phyloP scores from a whole-genome alignment of 2,329 filamentous ascomycete genomes.

The Ophiostoma populinum region DNA sequence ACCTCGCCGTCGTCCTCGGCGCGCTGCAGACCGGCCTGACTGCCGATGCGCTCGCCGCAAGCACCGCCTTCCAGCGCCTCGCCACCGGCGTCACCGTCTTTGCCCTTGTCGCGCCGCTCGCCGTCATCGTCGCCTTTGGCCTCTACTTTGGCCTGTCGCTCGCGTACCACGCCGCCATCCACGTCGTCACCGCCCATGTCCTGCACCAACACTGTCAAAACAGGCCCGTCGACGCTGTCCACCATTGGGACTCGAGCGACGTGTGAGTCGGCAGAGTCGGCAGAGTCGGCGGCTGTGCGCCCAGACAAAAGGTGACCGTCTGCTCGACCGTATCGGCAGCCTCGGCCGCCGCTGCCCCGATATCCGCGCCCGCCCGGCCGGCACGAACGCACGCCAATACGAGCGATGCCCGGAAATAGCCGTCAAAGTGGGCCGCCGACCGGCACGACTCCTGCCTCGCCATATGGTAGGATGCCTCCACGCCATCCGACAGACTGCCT shows the following conservation, averaged over 20 bases:
- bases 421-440: conserved; percentile 13
- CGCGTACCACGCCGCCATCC: conserved; percentile 9
- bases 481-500: too few relatives aligned
- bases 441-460: conserved; percentile 11
- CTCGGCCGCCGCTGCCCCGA: conserved; percentile 10
- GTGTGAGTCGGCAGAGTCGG: conserved; percentile 3
- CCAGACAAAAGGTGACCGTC: conserved; percentile 12
- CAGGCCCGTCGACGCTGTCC: neutral
- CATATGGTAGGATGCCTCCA: conserved; percentile 9
- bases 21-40: conserved; percentile 32
- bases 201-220: too few relatives aligned
- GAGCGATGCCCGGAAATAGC: conserved; percentile 12
- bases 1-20: conserved; percentile 26
- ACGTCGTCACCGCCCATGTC: conserved; percentile 8
- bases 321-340: conserved; percentile 13
- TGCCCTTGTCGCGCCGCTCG: conserved; percentile 24
- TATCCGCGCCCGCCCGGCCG: conserved; percentile 1
- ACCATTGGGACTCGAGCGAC: conserved; percentile 11
- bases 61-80: conserved; percentile 23
- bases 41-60: conserved; percentile 18
- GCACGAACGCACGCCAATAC: conserved; percentile 11
- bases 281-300: conserved; percentile 1
- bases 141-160: conserved; percentile 10
- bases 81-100: conserved; percentile 32
- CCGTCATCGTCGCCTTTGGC: conserved; percentile 9